Conservation (phyloP, 306 rosid species). For the Lotus japonicus region DNA sequence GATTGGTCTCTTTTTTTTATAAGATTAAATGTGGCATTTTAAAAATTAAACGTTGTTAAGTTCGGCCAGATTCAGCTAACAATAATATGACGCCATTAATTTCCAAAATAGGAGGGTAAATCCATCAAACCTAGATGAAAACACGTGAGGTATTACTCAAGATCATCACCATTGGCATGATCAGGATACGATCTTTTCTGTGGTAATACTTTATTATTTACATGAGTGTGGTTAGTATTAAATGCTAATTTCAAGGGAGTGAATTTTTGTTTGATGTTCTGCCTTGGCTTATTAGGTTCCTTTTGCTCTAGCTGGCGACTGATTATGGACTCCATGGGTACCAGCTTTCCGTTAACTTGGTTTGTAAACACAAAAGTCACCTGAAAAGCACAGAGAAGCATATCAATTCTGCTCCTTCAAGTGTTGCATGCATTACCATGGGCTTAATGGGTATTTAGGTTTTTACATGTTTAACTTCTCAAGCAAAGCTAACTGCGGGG, state of each 20-base stretch:
- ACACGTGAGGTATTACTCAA: conserved; percentile 22
- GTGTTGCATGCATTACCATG: too few species aligned
- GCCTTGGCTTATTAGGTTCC: conserved; percentile 37
- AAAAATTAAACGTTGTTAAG: too few species aligned
- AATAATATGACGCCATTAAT: not conserved
- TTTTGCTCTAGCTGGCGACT: conserved; percentile 39
- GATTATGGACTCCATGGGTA: conserved; percentile 57
- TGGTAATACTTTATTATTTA: conserved; percentile 44
- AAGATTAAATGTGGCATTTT: too few species aligned
- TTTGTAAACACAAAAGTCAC: conserved; percentile 84
- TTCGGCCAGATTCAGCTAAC: not conserved
- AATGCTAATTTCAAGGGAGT: conserved; percentile 18
- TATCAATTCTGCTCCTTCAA: not conserved
- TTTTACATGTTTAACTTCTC: too few species aligned
- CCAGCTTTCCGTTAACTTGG: conserved; percentile 86
- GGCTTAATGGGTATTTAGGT: too few species aligned
- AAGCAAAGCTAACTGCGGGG: not conserved
- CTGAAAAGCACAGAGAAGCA: conserved; percentile 33
- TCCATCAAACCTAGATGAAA: conserved; percentile 5
- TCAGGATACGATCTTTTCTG: conserved; percentile 62
- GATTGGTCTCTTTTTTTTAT: too few species aligned
- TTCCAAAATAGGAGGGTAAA: not conserved
- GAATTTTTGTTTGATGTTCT: conserved; percentile 30
- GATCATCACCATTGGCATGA: conserved; percentile 25
- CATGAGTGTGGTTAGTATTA: conserved; percentile 33